Evolutionary conservation across 2,329 filamentous ascomycete species (phyloP), one percentile per base, ranked within the genome.

Genomic region (Sporothrix variecibatus): DNA sequence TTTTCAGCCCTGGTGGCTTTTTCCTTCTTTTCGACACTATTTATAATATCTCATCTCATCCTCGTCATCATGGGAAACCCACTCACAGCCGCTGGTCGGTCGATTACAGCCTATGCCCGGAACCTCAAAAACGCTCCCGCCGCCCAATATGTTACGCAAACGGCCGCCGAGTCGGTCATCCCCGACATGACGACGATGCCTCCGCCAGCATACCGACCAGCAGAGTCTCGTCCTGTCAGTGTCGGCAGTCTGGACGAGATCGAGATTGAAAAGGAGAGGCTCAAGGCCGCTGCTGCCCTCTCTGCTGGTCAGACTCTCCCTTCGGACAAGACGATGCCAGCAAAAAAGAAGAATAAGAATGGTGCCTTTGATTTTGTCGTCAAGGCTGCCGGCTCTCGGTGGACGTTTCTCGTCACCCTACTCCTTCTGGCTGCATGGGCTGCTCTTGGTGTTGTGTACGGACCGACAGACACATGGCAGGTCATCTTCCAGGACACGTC

Each of bases 401-500:
- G 75, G 76, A 72, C 77, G 1, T 78, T 81, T 74, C 67, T 79
- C 8, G 72, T 81, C 38, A 82, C 82, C 64, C 38, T 84, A 3
- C 73, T 77, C 1, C 78, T 81, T 0, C 73, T 83, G 6, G 75
- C 76, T 2, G 53, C 75, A 9, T 83, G 81, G 81, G 80, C 80
- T 1, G 73, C 82, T 12, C 43, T 78, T 51, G 80, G 83, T 6
- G 76, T 80, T 17, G 72, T 78, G 1, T 81, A 79, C 51, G 81
- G 81, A 1, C 75, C 80, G 7, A 78, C 78, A 1, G 79, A 82
- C 53, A 79, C 79, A 2, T 83, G 82, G 82, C 80, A 82, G 43
- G 82, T 82, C 58, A 75, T 82, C 40, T 76, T 83, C 26, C 80
- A 81, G 40, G 81, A 83, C 67, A 77, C 79, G 12, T 80, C 79